phyloP scores from a whole-genome alignment of 768 basidiomycete species.

The Kwoniella sp. region DNA sequence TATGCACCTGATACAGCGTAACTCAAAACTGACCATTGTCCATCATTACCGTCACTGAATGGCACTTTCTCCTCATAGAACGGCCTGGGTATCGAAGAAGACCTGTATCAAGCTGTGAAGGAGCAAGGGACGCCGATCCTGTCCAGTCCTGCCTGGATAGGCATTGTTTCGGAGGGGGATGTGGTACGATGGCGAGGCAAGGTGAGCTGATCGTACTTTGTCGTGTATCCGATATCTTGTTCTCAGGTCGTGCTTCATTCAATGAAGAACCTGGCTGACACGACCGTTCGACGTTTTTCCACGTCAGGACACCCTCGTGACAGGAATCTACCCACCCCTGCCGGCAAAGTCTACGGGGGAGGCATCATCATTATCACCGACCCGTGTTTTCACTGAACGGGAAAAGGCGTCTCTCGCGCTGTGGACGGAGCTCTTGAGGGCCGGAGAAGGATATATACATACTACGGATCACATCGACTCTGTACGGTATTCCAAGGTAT shows the following conservation, averaged over 20 bases:
- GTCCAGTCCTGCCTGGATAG: constrained; percentile 46
- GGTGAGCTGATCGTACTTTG: constrained; percentile 10
- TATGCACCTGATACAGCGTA: too few relatives aligned
- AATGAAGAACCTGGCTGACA: background rate
- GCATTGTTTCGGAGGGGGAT: constrained; percentile 43
- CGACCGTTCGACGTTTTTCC: background rate
- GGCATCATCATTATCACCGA: too few relatives aligned
- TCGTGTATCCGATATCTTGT: background rate
- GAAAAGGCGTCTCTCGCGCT: constrained; percentile 31
- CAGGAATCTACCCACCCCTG: constrained; percentile 37
- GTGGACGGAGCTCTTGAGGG: constrained; percentile 31
- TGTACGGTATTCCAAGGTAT: constrained; percentile 36
- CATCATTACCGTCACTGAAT: background rate
- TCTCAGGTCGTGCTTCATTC: too few relatives aligned
- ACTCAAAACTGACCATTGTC: too few relatives aligned
- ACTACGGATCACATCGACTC: constrained; percentile 34
- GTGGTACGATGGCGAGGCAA: constrained; percentile 40
- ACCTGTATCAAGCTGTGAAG: constrained; percentile 63
- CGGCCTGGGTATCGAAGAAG: constrained; percentile 70
- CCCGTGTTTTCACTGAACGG: constrained; percentile 22
- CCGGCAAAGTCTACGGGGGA: constrained; percentile 10
- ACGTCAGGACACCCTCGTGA: constrained; percentile 34
- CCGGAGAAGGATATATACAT: constrained; percentile 37
- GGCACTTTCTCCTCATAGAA: constrained; percentile 65
- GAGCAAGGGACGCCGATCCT: constrained; percentile 42